Evolutionary conservation across 352 stramenopile species (phyloP).

Genomic region (Bremia lactucae): DNA sequence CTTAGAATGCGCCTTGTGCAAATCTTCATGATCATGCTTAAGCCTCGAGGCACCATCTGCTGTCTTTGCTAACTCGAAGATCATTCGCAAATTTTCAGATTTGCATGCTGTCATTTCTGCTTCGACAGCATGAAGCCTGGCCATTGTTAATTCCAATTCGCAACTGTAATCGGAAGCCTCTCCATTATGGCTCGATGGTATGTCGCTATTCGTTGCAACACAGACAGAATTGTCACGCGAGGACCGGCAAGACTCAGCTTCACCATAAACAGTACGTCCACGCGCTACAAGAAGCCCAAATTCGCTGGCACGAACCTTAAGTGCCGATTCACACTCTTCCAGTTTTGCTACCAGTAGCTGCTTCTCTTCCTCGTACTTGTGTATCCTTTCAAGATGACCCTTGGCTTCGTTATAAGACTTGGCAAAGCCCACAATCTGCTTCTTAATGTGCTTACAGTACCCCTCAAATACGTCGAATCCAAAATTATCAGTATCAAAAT

Average conservation of each 20-base stretch:
- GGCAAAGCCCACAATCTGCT: slow-evolving; percentile 5
- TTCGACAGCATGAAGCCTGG: slow-evolving; percentile 25
- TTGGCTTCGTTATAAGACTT: slow-evolving; percentile 10
- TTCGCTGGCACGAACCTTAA: slow-evolving; percentile 14
- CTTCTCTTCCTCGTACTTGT: slow-evolving; percentile 15
- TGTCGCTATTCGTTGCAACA: no score
- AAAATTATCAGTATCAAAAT: slow-evolving; percentile 1
- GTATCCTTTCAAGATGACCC: slow-evolving; percentile 13
- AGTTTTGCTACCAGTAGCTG: slow-evolving; percentile 15
- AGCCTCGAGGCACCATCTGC: slow-evolving; percentile 45
- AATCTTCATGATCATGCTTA: slow-evolving; percentile 46
- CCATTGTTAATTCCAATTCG: slow-evolving; percentile 24
- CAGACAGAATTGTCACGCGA: slow-evolving; percentile 8
- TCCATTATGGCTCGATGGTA: slow-evolving; percentile 10
- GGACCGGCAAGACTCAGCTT: slow-evolving; percentile 6
- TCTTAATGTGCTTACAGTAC: slow-evolving; percentile 13
- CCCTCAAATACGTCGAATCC: slow-evolving; percentile 7
- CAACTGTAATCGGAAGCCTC: slow-evolving; percentile 6
- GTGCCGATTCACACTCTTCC: slow-evolving; percentile 16
- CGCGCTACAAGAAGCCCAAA: slow-evolving; percentile 12
- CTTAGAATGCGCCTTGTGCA: slow-evolving; percentile 24
- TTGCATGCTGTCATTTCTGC: slow-evolving; percentile 48
- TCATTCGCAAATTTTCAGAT: slow-evolving; percentile 63
- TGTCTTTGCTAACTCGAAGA: slow-evolving; percentile 66
- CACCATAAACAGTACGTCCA: slow-evolving; percentile 2